A percentile compares a stretch with the other conserved stretches of the same genome.
phyloP scores from a whole-genome alignment of 1,284 basidiomycete genomes.

The Cryptococcus sp. region DNA sequence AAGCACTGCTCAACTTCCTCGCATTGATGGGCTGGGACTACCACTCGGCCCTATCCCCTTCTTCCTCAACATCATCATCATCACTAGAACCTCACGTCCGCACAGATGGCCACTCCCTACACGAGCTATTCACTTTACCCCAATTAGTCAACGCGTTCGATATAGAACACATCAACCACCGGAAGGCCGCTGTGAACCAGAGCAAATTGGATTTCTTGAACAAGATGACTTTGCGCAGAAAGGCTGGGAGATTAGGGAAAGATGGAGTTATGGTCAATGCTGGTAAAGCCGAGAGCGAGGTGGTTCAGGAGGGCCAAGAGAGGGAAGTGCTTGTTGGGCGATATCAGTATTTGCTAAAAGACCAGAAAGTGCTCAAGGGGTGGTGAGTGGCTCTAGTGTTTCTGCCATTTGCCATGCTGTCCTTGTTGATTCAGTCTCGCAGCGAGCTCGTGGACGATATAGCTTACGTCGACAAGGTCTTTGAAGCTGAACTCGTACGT shows the following conservation, averaged over 20 bases:
- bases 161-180: slow-evolving; percentile 40
- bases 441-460: slow-evolving; percentile 42
- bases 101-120: slow-evolving; percentile 37
- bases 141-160: slow-evolving; percentile 46
- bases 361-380: slow-evolving; percentile 31
- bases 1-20: slow-evolving; percentile 88
- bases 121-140: slow-evolving; percentile 45
- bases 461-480: slow-evolving; percentile 42
- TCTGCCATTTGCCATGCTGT: background rate
- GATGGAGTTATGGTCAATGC: slow-evolving; percentile 47
- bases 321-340: slow-evolving; percentile 33
- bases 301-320: slow-evolving; percentile 23
- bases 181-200: slow-evolving; percentile 46
- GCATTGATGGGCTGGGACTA: slow-evolving; percentile 90
- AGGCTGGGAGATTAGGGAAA: slow-evolving; percentile 37
- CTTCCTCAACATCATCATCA: slow-evolving; percentile 1
- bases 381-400: slow-evolving; percentile 31
- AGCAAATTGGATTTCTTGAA: slow-evolving; percentile 51
- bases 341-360: slow-evolving; percentile 40
- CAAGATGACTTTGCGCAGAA: slow-evolving; percentile 49
- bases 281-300: slow-evolving; percentile 20
- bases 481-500: slow-evolving; percentile 51
- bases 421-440: background rate
- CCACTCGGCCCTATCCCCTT: slow-evolving; percentile 35
- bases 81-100: slow-evolving; percentile 28